Conservation (phyloP, 805 yeast species). For the Yamadazyma sp. region DNA sequence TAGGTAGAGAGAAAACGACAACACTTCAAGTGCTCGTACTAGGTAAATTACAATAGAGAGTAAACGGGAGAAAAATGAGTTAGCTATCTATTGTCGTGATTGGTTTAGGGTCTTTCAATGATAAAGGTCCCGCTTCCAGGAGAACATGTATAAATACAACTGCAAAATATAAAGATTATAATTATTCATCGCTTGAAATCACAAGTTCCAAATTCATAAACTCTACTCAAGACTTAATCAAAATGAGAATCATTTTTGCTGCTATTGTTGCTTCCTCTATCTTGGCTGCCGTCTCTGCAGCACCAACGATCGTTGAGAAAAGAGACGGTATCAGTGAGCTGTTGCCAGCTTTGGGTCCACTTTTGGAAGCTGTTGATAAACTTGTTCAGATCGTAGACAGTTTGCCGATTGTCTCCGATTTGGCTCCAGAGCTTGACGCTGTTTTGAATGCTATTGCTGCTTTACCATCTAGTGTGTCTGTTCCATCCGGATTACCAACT, state of each 20-base stretch:
- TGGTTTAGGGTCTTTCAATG: no score
- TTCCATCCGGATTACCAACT: constrained; percentile 9
- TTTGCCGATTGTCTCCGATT: constrained; percentile 14
- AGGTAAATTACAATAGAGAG: neutral
- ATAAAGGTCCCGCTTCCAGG: neutral
- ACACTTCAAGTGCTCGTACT: neutral
- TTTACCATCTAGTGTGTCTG: constrained; percentile 13
- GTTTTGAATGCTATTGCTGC: constrained; percentile 10
- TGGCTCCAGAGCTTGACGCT: constrained; percentile 11
- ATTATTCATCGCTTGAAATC: neutral
- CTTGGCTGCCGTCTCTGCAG: constrained; percentile 12
- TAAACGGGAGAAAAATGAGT: neutral
- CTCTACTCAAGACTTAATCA: neutral
- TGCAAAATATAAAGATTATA: neutral
- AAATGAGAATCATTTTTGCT: constrained; percentile 15
- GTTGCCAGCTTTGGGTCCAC: constrained; percentile 11
- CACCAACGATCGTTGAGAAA: constrained; percentile 14
- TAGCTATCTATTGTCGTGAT: no score
- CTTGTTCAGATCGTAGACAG: constrained; percentile 3
- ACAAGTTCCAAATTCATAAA: neutral
- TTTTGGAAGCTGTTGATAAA: constrained; percentile 11
- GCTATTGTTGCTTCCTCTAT: constrained; percentile 4
- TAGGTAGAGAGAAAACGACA: neutral
- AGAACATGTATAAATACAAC: neutral
- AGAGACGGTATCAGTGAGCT: constrained; percentile 8